Conservation (phyloP, 805 yeast genomes). For the Barnettozyma siamensis region DNA sequence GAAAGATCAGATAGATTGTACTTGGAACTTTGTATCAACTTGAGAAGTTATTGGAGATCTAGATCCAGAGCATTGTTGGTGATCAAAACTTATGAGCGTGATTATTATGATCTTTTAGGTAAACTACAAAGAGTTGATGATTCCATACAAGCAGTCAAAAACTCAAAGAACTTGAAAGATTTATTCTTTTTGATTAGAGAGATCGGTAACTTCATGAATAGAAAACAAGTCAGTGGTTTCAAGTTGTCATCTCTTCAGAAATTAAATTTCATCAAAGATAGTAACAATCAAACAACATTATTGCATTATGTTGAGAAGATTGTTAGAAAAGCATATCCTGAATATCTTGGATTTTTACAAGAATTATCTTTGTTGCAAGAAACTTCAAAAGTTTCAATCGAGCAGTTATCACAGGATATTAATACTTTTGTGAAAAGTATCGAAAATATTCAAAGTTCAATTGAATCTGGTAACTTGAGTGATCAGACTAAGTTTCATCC, state of each 20-base stretch:
- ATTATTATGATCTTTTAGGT: slow-evolving; percentile 52
- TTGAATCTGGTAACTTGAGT: slow-evolving; percentile 60
- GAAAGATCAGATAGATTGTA: slow-evolving; percentile 68
- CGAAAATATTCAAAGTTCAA: slow-evolving; percentile 44
- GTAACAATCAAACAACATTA: slow-evolving; percentile 61
- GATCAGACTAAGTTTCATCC: slow-evolving; percentile 62
- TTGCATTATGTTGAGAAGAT: slow-evolving; percentile 70
- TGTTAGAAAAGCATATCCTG: slow-evolving; percentile 61
- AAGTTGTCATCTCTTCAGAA: slow-evolving; percentile 63
- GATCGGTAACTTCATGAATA: slow-evolving; percentile 76
- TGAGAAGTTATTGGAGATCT: slow-evolving; percentile 66
- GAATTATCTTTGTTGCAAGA: slow-evolving; percentile 49
- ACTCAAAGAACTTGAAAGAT: slow-evolving; percentile 48
- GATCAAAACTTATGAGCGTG: slow-evolving; percentile 53
- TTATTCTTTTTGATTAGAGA: slow-evolving; percentile 63
- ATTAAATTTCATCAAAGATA: slow-evolving; percentile 62
- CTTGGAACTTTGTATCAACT: slow-evolving; percentile 59
- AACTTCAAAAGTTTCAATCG: slow-evolving; percentile 57
- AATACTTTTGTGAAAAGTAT: slow-evolving; percentile 46
- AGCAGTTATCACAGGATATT: slow-evolving; percentile 55
- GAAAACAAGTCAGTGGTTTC: slow-evolving; percentile 67
- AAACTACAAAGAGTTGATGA: slow-evolving; percentile 55
- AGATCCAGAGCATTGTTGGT: slow-evolving; percentile 59
- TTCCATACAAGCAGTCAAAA: slow-evolving; percentile 47
- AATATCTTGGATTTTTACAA: slow-evolving; percentile 51